Base-by-base conservation (phyloP, 2,329 filamentous ascomycete genomes). In the Arthrobotrys iridis region DNA sequence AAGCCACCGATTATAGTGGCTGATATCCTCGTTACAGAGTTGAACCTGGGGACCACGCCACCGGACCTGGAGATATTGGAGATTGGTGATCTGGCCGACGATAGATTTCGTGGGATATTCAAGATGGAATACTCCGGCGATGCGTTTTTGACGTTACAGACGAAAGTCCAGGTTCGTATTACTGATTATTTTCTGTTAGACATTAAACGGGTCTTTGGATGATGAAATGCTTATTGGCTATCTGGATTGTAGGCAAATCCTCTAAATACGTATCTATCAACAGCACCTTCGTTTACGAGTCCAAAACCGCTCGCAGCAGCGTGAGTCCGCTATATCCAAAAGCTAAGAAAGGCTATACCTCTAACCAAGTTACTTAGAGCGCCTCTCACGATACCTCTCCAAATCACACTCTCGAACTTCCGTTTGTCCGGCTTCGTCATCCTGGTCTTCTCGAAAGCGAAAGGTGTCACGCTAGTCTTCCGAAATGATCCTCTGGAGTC, bases 1-100 rank as follows among this genome's bases (percentile, higher is more conserved):
- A 98, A 98, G 81, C 95, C 95, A 68, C 95, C 95, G 75, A 98
- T 98, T 81, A 99, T 99, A 82, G 95, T 98, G 84, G 95, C 97
- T 87, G 95, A 99, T 83, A 98, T 99, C 84, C 88, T 97, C 82
- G 95, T 99, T 79, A 97, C 93, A 83, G 95, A 99, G 84, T 88
- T 99, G 83, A 99, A 99, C 83, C 87, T 99, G 77, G 95, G 95
- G 81, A 93, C 92, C 76, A 92, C 96, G 57, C 94, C 95, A 50
- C 95, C 95, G 8, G 93, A 98, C 81, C 85, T 99, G 80, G 95
- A 99, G 84, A 98, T 99, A 77, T 84, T 99, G 78, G 95, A 99
- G 85, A 96, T 99, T 83, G 95, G 95, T 70, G 95, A 99, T 83
- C 85, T 99, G 81, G 95, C 95, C 62, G 95, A 98, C 84, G 95